Conservation (phyloP, 139 green algal species). For the Asterochloris erici region DNA sequence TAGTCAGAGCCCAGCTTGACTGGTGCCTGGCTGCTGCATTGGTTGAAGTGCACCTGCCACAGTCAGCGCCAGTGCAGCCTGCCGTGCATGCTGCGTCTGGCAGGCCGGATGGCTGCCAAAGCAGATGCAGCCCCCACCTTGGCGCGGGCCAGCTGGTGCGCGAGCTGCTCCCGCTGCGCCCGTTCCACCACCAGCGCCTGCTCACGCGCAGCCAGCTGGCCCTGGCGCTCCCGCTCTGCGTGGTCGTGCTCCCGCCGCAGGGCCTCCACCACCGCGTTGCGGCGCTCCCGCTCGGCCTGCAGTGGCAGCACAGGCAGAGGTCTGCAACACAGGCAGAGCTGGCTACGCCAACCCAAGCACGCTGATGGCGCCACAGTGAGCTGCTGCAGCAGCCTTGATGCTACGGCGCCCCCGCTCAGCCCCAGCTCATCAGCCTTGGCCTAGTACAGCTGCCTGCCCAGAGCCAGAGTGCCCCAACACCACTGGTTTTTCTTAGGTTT, state of each 20-base stretch:
- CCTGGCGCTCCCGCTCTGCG: constrained; percentile 11
- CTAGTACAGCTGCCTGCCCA: too few relatives aligned
- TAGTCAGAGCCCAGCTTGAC: too few relatives aligned
- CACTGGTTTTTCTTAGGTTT: too few relatives aligned
- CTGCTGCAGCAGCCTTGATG: too few relatives aligned
- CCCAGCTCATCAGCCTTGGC: too few relatives aligned
- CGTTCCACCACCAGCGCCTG: constrained; percentile 22
- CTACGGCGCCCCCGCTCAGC: too few relatives aligned
- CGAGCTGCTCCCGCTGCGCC: constrained; percentile 4
- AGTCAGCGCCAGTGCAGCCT: not conserved
- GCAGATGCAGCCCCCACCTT: constrained; percentile 7
- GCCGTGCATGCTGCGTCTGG: not conserved
- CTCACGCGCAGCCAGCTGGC: not conserved
- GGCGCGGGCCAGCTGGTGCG: constrained; percentile 5
- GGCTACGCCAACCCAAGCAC: too few relatives aligned
- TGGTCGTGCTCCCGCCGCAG: constrained; percentile 28
- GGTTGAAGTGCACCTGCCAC: too few relatives aligned
- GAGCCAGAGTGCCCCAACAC: too few relatives aligned
- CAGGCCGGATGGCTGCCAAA: not conserved
- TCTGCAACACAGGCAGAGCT: not conserved
- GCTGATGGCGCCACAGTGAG: too few relatives aligned
- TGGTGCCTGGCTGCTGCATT: too few relatives aligned
- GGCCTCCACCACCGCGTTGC: constrained; percentile 18
- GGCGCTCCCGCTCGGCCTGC: constrained; percentile 25
- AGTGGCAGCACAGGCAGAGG: not conserved